Evolutionary conservation across 345 rosid genomes (phyloP), one percentile per base, ranked within the genome.

Genomic region (Rhodamnia rubescens): DNA sequence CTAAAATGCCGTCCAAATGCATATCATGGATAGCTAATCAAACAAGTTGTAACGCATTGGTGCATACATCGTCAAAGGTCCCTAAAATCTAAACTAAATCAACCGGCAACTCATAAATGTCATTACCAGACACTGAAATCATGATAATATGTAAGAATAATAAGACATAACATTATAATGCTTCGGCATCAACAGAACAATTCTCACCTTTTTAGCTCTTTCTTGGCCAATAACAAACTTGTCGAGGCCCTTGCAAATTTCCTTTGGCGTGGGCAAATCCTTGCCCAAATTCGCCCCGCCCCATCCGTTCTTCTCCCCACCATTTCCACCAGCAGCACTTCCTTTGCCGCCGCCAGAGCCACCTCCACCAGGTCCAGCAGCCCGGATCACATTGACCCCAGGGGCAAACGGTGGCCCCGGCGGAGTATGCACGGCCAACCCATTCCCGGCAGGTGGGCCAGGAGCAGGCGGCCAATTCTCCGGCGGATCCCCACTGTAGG

Each of bases 201-300:
- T 55, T 32, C 83, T 82, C 58, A 95, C 98, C 98, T 94, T 97
- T 89, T 97, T 97, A 49, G 98, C 96, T 75, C 92, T 92, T 56
- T 83, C 87, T 92, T 97, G 98, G 52, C 99, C 98, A 85, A 95
- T 94, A 36, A 97, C 98, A 80, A 95, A 97, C 89, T 93, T 92
- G 86, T 97, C 98, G 83, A 95, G 96, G 75, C 95, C 97, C 88
- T 93, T 89, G 88, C 98, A 94, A 80, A 97, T 97, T 90, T 94
- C 95, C 87, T 94, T 97, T 2, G 99, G 99, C 29, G 96, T 94
- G 51, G 98, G 99, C 61, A 97, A 92, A 89, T 95, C 95, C 93
- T 92, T 93, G 27, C 98, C 99, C 78, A 97, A 84, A 88, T 92
- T 93, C 74, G 96, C 92, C 83, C 99, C 99, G 5, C 99, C 98